A percentile compares a stretch with the other conserved stretches of the same genome.
Conservation (phyloP, 2,329 filamentous ascomycete species). For the Phialemonium atrogriseum region DNA sequence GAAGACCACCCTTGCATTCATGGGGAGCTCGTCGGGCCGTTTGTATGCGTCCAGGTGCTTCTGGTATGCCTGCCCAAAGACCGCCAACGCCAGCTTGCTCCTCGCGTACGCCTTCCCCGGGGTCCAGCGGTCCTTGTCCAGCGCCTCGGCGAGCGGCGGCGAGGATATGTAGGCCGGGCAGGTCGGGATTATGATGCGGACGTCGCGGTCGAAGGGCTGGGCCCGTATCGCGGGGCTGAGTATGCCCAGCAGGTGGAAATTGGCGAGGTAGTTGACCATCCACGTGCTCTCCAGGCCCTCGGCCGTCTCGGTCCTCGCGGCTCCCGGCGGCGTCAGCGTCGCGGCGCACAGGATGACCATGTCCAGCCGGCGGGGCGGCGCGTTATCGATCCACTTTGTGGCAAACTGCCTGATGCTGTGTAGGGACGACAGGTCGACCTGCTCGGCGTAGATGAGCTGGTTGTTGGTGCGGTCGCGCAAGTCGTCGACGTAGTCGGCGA, state of each 20-base stretch:
- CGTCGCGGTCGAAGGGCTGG: conserved; percentile 89
- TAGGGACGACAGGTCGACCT: conserved; percentile 83
- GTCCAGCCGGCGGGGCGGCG: conserved; percentile 79
- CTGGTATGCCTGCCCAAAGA: conserved; percentile 84
- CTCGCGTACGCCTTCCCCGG: conserved; percentile 52
- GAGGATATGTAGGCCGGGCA: conserved; percentile 84
- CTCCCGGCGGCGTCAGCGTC: conserved; percentile 62
- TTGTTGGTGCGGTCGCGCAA: conserved; percentile 70
- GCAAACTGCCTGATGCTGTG: conserved; percentile 88
- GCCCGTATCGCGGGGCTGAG: conserved; percentile 82
- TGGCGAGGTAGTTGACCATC: conserved; percentile 92
- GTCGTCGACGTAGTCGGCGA: conserved; percentile 89
- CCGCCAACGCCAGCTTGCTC: conserved; percentile 73
- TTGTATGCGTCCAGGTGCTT: conserved; percentile 82
- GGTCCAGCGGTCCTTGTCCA: conserved; percentile 43
- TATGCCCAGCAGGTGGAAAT: conserved; percentile 90
- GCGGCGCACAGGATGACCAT: conserved; percentile 85
- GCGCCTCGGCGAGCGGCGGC: conserved; percentile 51
- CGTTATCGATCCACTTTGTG: conserved; percentile 96
- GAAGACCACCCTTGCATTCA: conserved; percentile 75
- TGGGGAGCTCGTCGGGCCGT: conserved; percentile 73
- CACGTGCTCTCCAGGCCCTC: conserved; percentile 85
- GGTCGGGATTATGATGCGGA: conserved; percentile 77
- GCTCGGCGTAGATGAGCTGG: conserved; percentile 87
- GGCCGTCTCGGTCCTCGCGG: conserved; percentile 49